A percentile compares a stretch with the other conserved stretches of the same genome.
These are phyloP conservation scores for Phytophthora quininea DNA, from an alignment of 352 stramenopile species.

Conservation along the genomic window DNA sequence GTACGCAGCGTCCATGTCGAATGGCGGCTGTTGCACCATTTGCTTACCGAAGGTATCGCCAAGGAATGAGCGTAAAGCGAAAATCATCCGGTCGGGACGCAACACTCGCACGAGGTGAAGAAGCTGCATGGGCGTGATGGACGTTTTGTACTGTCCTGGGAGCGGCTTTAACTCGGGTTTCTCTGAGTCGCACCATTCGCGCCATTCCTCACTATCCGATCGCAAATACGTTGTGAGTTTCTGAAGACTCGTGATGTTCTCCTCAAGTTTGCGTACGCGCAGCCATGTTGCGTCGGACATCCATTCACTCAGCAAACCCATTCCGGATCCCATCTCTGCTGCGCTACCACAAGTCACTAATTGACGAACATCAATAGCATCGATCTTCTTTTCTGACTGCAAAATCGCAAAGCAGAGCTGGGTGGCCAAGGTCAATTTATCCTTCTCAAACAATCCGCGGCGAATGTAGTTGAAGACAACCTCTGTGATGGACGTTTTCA, in stretches of 20 bases:
- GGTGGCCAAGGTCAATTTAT: constrained; percentile 93
- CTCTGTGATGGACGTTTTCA: constrained; percentile 75
- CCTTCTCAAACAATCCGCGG: constrained; percentile 92
- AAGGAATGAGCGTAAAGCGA: constrained; percentile 72
- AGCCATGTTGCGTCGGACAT: constrained; percentile 89
- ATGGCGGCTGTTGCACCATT: constrained; percentile 86
- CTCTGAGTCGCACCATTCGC: constrained; percentile 93
- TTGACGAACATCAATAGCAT: constrained; percentile 66
- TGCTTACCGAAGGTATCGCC: constrained; percentile 55
- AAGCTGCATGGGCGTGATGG: constrained; percentile 54
- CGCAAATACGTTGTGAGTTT: constrained; percentile 95
- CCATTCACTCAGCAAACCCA: constrained; percentile 94
- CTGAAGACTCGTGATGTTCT: constrained; percentile 83
- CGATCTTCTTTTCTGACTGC: constrained; percentile 71
- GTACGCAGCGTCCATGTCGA: constrained; percentile 88
- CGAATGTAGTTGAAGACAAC: constrained; percentile 96
- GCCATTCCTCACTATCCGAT: constrained; percentile 95
- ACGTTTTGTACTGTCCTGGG: constrained; percentile 84
- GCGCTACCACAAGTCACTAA: constrained; percentile 67
- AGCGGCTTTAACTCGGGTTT: constrained; percentile 89
- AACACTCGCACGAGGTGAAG: constrained; percentile 85
- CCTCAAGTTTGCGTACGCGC: constrained; percentile 91
- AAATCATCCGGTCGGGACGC: constrained; percentile 83
- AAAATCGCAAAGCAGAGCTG: constrained; percentile 94
- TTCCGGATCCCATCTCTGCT: constrained; percentile 56